A percentile compares a stretch with the other conserved stretches of the same genome.
Conservation (phyloP, 257 asterid genomes). For the Solanum medicagineum region DNA sequence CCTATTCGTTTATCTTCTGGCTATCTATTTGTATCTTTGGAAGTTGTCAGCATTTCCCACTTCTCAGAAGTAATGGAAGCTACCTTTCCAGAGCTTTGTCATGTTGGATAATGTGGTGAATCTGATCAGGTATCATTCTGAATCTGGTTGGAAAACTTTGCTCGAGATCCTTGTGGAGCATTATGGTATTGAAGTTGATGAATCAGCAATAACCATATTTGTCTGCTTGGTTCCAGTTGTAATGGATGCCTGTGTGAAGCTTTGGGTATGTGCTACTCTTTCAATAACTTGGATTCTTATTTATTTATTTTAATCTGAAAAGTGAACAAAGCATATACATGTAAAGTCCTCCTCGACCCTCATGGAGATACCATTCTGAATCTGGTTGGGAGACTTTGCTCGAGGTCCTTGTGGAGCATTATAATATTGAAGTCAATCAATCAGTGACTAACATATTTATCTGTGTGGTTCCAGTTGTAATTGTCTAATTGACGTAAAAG, state of each 20-base stretch:
- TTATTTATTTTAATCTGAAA: not conserved
- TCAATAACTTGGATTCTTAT: not conserved
- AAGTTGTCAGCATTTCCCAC: not conserved
- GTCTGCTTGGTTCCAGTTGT: conserved; percentile 67
- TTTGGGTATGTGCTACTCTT: conserved; percentile 59
- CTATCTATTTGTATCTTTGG: not conserved
- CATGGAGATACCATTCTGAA: conserved; percentile 72
- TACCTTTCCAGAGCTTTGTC: not conserved
- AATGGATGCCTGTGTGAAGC: conserved; percentile 83
- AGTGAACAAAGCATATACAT: not conserved
- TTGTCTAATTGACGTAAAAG: not conserved
- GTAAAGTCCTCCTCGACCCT: not conserved
- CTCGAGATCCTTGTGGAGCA: conserved; percentile 70
- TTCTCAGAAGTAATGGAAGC: not conserved
- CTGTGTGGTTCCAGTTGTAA: conserved; percentile 34
- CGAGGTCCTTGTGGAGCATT: conserved; percentile 68
- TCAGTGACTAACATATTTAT: conserved; percentile 59
- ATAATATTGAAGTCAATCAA: conserved; percentile 65
- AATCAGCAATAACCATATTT: conserved; percentile 53
- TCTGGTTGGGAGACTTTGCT: conserved; percentile 85
- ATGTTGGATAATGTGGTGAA: not conserved
- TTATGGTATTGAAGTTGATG: conserved; percentile 75
- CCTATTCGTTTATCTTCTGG: not conserved
- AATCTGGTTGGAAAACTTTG: conserved; percentile 87
- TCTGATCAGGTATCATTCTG: conserved; percentile 82